phyloP scores from a whole-genome alignment of 257 asterid species.

The Henckelia pumila region DNA sequence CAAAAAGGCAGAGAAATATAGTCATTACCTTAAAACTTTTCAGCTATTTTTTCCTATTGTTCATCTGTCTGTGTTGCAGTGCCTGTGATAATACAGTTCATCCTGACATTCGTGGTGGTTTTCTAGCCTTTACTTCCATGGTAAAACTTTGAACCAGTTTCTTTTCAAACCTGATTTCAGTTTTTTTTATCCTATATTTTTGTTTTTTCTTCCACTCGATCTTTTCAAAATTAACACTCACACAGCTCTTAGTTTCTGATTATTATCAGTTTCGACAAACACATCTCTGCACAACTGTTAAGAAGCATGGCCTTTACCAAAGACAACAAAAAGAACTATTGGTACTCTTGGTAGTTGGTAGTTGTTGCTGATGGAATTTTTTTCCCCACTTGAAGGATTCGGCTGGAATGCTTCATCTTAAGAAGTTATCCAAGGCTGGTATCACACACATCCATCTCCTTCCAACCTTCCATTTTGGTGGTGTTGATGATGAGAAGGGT shows the following conservation, averaged over 20 bases:
- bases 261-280: not conserved
- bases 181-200: conserved; percentile 17
- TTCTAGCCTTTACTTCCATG: conserved; percentile 73
- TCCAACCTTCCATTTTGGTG: conserved; percentile 91
- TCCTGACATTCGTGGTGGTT: conserved; percentile 78
- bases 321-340: conserved; percentile 1
- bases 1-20: conserved; percentile 1
- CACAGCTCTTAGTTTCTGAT: conserved; percentile 10
- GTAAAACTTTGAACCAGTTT: conserved; percentile 36
- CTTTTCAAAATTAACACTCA: conserved; percentile 4
- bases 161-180: conserved; percentile 7
- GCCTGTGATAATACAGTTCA: conserved; percentile 69
- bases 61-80: conserved; percentile 40
- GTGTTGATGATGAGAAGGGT: conserved; percentile 71
- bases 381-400: conserved; percentile 58
- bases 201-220: conserved; percentile 15
- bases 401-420: conserved; percentile 78
- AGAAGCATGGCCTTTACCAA: not conserved
- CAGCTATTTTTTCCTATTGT: conserved; percentile 10
- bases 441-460: conserved; percentile 83
- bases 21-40: conserved; percentile 7
- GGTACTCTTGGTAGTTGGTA: not conserved
- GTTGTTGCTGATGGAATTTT: conserved; percentile 17
- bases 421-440: conserved; percentile 77
- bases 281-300: not conserved